Evolutionary conservation across 345 rosid genomes (phyloP).

Genomic region (Cardiospermum halicacabum): DNA sequence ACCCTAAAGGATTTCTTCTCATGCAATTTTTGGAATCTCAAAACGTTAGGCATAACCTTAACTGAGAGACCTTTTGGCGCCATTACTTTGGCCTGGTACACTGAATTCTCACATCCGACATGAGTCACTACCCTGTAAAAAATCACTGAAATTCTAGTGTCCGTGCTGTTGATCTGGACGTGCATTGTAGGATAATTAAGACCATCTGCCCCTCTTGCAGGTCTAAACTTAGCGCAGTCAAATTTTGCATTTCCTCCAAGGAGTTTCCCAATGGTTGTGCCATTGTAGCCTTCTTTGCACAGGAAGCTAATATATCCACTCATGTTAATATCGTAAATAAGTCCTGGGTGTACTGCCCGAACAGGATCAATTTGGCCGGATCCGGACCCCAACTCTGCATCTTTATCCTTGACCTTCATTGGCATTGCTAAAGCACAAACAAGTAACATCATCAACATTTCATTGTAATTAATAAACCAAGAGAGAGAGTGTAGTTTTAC

Average conservation of each 20-base stretch:
- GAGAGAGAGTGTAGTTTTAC: constrained; percentile 32
- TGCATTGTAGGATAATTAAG: constrained; percentile 90
- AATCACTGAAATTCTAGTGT: constrained; percentile 32
- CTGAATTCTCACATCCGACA: constrained; percentile 42
- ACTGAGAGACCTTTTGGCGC: constrained; percentile 45
- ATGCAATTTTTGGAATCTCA: constrained; percentile 31
- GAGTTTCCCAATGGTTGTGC: constrained; percentile 51
- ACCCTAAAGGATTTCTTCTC: constrained; percentile 50
- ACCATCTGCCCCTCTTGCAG: constrained; percentile 59
- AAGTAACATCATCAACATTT: not conserved
- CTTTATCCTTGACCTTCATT: constrained; percentile 41
- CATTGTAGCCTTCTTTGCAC: constrained; percentile 72
- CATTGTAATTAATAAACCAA: no score
- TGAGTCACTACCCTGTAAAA: constrained; percentile 61
- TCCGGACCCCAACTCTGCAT: constrained; percentile 55
- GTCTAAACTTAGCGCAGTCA: constrained; percentile 43
- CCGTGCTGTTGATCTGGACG: constrained; percentile 25
- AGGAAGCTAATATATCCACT: constrained; percentile 53
- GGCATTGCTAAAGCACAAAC: constrained; percentile 51
- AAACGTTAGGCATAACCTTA: constrained; percentile 41
- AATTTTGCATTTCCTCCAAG: constrained; percentile 35
- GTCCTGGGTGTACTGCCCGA: constrained; percentile 64
- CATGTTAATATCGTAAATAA: constrained; percentile 53
- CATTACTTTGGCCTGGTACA: constrained; percentile 44
- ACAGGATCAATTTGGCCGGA: constrained; percentile 80